Evolutionary conservation across 176 grass and related monocot genomes (phyloP).

Genomic region (Triticum turgidum): DNA sequence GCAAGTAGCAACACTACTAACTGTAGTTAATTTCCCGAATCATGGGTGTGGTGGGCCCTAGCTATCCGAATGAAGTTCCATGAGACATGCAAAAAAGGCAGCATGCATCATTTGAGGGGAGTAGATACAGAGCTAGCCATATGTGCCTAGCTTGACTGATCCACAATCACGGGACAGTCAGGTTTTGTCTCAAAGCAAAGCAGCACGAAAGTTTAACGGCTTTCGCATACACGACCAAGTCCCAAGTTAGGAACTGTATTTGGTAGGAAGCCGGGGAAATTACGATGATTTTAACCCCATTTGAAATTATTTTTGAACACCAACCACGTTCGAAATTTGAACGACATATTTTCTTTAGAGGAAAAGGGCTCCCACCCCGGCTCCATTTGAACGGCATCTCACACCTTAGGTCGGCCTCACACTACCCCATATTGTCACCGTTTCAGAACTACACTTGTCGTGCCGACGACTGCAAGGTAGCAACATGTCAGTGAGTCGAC

Average conservation of each 20-base stretch:
- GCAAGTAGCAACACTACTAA: too few relatives aligned
- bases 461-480: neutral
- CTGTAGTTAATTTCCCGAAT: neutral
- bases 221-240: neutral
- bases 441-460: neutral
- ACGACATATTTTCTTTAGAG: neutral
- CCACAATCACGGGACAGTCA: neutral
- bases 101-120: neutral
- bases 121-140: too few relatives aligned
- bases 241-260: neutral
- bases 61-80: neutral
- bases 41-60: neutral
- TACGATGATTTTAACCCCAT: neutral
- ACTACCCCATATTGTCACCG: too few relatives aligned
- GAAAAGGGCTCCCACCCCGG: too few relatives aligned
- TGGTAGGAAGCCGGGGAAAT: neutral
- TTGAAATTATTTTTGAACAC: neutral
- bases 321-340: neutral
- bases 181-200: neutral
- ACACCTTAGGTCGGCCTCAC: neutral
- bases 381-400: neutral
- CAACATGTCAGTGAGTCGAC: neutral
- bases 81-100: neutral
- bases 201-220: neutral
- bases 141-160: too few relatives aligned